Evolutionary conservation across 2,329 filamentous ascomycete species (phyloP).

Genomic region (Peltaster fructicola): DNA sequence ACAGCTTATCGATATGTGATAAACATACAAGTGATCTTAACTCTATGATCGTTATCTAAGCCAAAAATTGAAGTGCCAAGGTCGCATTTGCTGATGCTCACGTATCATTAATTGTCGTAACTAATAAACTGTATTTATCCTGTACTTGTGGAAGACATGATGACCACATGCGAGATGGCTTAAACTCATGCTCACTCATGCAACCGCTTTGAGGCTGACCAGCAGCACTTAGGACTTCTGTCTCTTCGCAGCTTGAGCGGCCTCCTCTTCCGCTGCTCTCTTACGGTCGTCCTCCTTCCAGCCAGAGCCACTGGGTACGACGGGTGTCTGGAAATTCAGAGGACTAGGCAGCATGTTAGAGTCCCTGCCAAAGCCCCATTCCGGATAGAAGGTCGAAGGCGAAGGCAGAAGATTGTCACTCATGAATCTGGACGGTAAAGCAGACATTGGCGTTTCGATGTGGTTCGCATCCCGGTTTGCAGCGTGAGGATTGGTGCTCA

Average conservation of each 20-base stretch:
- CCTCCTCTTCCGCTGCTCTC: constrained; percentile 11
- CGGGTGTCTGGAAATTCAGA: constrained; percentile 76
- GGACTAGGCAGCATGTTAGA: constrained; percentile 83
- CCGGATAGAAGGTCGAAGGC: constrained; percentile 80
- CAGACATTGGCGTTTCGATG: constrained; percentile 79
- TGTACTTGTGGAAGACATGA: no score
- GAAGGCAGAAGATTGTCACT: constrained; percentile 75
- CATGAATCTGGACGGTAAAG: constrained; percentile 79
- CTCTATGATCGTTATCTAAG: no score
- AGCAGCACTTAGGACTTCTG: constrained; percentile 3
- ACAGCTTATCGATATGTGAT: no score
- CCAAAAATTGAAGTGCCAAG: no score
- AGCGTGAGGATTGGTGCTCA: constrained; percentile 30
- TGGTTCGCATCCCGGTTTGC: constrained; percentile 19
- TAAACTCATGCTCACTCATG: no score
- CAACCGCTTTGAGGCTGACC: no score
- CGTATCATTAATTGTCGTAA: no score
- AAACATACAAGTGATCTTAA: no score
- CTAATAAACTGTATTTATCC: no score
- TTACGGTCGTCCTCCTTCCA: constrained; percentile 28
- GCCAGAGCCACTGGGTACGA: constrained; percentile 24
- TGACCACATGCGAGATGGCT: no score
- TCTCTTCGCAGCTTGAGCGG: constrained; percentile 6
- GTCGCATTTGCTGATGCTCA: no score
- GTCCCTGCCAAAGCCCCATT: constrained; percentile 67